These are phyloP conservation scores for Prunus yedoensis DNA, from an alignment of 331 rosid species.

Conservation along the genomic window DNA sequence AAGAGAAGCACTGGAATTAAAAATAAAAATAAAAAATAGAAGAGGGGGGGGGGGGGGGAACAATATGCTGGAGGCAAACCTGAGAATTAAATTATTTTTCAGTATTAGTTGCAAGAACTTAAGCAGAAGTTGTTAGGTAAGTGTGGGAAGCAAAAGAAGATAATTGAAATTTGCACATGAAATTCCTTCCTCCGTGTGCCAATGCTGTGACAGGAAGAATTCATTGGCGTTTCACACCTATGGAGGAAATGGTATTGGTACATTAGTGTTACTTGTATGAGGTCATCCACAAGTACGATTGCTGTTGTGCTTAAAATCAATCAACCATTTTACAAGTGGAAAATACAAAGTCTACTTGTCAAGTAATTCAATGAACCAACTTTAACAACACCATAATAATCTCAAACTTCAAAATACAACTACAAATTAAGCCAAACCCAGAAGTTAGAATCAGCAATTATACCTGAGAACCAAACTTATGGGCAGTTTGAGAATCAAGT, in stretches of 20 bases:
- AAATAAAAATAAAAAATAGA: too few species aligned
- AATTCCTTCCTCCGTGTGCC: background rate
- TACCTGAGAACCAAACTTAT: constrained; percentile 94
- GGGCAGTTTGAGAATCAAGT: constrained; percentile 80
- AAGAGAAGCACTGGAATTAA: background rate
- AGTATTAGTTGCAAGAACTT: background rate
- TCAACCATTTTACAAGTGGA: background rate
- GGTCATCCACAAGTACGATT: too few species aligned
- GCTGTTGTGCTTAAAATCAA: background rate
- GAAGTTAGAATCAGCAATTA: background rate
- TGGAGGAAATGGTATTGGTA: background rate
- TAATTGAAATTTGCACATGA: background rate
- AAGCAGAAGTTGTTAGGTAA: background rate
- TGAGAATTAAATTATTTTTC: background rate
- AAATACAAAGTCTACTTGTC: background rate
- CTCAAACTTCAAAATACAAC: background rate
- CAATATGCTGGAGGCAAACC: background rate
- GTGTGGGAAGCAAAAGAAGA: background rate
- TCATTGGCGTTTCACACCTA: background rate
- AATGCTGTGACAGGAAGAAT: background rate
- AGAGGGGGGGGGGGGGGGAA: background rate
- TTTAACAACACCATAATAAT: background rate
- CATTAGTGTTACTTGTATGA: background rate
- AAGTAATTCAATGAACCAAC: background rate
- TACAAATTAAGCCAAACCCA: constrained; percentile 3